Conservation (phyloP, 2,329 filamentous ascomycete genomes). For the Hysterium pulicare region DNA sequence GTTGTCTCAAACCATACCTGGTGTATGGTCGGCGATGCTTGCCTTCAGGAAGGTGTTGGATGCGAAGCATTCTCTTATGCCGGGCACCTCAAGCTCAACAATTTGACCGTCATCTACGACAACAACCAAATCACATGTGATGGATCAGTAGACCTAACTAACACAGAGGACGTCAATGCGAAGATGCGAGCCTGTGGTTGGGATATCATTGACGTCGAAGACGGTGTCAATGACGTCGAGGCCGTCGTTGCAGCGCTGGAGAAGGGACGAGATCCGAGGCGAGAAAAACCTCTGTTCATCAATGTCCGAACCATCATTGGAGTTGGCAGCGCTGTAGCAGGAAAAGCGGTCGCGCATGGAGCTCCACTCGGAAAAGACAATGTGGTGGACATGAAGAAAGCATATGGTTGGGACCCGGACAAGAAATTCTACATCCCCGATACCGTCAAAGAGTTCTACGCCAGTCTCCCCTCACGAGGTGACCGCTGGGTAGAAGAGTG, state of each 20-base stretch:
- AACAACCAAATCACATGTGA: constrained; percentile 62
- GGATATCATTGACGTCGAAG: constrained; percentile 53
- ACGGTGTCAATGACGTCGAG: constrained; percentile 52
- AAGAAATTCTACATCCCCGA: constrained; percentile 47
- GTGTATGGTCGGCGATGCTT: constrained; percentile 59
- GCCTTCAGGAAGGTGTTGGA: constrained; percentile 57
- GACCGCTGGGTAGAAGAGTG: constrained; percentile 48
- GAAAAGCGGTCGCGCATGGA: constrained; percentile 55
- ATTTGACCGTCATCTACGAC: constrained; percentile 58
- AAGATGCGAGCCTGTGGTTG: constrained; percentile 58
- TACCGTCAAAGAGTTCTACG: constrained; percentile 52
- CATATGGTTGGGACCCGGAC: constrained; percentile 49
- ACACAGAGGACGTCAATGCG: constrained; percentile 55
- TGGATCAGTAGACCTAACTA: constrained; percentile 53
- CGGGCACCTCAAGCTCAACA: constrained; percentile 55
- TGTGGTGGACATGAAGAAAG: constrained; percentile 53
- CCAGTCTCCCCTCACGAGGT: constrained; percentile 46
- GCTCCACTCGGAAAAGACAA: constrained; percentile 55
- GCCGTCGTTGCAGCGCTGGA: constrained; percentile 48
- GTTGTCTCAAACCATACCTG: constrained; percentile 53
- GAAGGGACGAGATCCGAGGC: constrained; percentile 40
- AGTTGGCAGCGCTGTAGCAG: constrained; percentile 45
- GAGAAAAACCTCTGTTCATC: constrained; percentile 55
- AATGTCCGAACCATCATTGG: constrained; percentile 59
- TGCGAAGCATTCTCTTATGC: constrained; percentile 57